These are phyloP conservation scores for Xylariaceae sp. DNA, from an alignment of 2,329 filamentous ascomycete species.

Conservation along the genomic window DNA sequence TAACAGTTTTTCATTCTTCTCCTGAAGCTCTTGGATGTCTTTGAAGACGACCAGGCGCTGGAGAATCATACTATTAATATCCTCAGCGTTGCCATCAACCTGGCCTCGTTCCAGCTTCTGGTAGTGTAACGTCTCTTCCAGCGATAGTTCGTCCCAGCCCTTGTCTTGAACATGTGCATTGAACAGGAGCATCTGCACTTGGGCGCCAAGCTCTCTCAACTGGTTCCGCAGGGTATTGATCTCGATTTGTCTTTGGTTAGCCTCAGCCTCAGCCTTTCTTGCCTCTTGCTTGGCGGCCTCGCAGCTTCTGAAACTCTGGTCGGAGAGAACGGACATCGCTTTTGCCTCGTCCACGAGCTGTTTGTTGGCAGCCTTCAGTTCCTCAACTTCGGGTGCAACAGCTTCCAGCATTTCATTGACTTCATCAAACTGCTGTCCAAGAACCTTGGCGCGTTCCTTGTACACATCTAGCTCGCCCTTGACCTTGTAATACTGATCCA, in stretches of 20 bases:
- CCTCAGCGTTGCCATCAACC: slow-evolving; percentile 68
- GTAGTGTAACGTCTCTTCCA: slow-evolving; percentile 71
- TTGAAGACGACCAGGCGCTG: slow-evolving; percentile 88
- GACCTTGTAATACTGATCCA: slow-evolving; percentile 63
- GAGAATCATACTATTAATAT: slow-evolving; percentile 85
- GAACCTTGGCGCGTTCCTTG: slow-evolving; percentile 69
- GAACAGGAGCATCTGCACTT: slow-evolving; percentile 86
- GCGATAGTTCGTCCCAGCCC: slow-evolving; percentile 67
- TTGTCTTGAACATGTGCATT: slow-evolving; percentile 81
- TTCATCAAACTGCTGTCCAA: slow-evolving; percentile 76
- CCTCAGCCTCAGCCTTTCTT: slow-evolving; percentile 73
- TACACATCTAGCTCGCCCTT: slow-evolving; percentile 74
- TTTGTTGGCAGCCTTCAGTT: slow-evolving; percentile 77
- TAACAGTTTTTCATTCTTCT: slow-evolving; percentile 82
- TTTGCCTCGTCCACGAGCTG: slow-evolving; percentile 77
- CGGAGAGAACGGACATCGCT: slow-evolving; percentile 80
- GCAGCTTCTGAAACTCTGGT: slow-evolving; percentile 76
- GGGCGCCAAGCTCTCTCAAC: slow-evolving; percentile 82
- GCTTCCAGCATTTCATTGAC: slow-evolving; percentile 83
- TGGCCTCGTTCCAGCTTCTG: slow-evolving; percentile 76
- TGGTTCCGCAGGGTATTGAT: slow-evolving; percentile 79
- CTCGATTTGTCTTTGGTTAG: slow-evolving; percentile 64
- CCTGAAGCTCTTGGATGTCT: slow-evolving; percentile 77
- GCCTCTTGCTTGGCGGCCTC: slow-evolving; percentile 76
- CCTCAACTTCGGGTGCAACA: slow-evolving; percentile 83